phyloP scores from a whole-genome alignment of 306 rosid genomes.

The Quercus robur region DNA sequence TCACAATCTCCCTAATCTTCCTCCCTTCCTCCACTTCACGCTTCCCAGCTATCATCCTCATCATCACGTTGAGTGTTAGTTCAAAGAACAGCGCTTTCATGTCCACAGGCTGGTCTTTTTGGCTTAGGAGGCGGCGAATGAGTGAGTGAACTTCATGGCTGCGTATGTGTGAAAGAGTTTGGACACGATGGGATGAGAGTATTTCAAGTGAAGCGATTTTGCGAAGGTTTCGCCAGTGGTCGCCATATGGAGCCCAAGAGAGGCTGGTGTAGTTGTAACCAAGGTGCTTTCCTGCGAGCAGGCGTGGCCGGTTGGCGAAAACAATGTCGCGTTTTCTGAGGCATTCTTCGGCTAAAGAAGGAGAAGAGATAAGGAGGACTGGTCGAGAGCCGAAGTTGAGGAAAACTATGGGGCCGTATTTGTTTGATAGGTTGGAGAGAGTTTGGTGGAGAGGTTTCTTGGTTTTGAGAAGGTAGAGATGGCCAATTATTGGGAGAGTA shows the following conservation, averaged over 20 bases:
- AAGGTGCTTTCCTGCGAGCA: constrained; percentile 7
- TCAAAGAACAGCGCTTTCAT: constrained; percentile 14
- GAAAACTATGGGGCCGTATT: constrained; percentile 27
- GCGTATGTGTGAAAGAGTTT: constrained; percentile 19
- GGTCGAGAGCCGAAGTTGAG: constrained; percentile 32
- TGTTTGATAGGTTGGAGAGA: constrained; percentile 22
- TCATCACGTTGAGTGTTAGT: not conserved
- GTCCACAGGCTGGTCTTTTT: not conserved
- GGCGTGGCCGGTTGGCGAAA: constrained; percentile 18
- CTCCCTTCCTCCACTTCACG: not conserved
- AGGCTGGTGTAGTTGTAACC: constrained; percentile 21
- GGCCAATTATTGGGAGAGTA: constrained; percentile 30
- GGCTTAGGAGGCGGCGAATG: not conserved
- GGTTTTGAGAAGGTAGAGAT: constrained; percentile 34
- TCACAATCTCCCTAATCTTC: not conserved
- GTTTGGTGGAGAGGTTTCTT: constrained; percentile 25
- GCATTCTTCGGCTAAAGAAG: constrained; percentile 22
- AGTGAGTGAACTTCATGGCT: constrained; percentile 29
- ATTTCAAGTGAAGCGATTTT: constrained; percentile 28
- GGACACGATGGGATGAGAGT: constrained; percentile 25
- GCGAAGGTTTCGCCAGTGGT: constrained; percentile 38
- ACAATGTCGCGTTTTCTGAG: constrained; percentile 12
- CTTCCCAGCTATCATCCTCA: not conserved
- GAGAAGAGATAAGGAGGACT: constrained; percentile 20
- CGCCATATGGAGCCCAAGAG: constrained; percentile 34